Base-by-base conservation (phyloP, 768 basidiomycete genomes). In the Amylocystis lapponica region DNA sequence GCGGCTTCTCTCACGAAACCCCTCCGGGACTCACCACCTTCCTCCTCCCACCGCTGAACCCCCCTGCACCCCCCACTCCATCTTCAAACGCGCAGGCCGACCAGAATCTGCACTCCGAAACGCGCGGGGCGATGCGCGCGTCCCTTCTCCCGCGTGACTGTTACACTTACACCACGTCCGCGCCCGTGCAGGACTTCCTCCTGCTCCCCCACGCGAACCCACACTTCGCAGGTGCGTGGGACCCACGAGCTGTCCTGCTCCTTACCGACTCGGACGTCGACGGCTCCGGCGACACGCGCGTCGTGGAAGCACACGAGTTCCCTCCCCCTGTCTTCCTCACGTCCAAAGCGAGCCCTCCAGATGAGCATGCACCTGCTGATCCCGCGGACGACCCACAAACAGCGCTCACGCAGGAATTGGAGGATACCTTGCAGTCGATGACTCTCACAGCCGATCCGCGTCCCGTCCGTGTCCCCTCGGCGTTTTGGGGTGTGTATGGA, bases 151-250 rank as follows among this genome's bases (percentile, higher is more conserved):
- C 76, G 1, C 57, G 62, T 10, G 66, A 74, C 46, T 62, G 71
- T 1, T 77, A 72, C 41, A 75, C 79, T 48, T 89, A 88, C 53
- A 64, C 70, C 12, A 77, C 81, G 0, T 56, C 63, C 8, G 74
- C 78, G 1, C 65, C 76, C 0, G 71, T 81, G 7, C 87, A 92
- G 55, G 91, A 96, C 55, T 91, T 86, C 59, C 60, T 86, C 16
- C 72, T 92, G 16, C 57, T 90, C n/a, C 84, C 91, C 2, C 72
- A 75, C 36, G 65, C 70, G 8, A 83, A 58, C 39, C 88, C 88
- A 4, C 83, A 91, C 61, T 85, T 82, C 58, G 63, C 68, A 29
- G 75, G 81, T 3, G 64, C 72, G 10, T 81, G 71, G 57, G 86
- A 92, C 53, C 83, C 89, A 0, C 67, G 73, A 42, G 70, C 81